Evolutionary conservation across 164 flowering plant species (phyloP), one percentile per base, ranked within the genome.

Genomic region (Piper longum): DNA sequence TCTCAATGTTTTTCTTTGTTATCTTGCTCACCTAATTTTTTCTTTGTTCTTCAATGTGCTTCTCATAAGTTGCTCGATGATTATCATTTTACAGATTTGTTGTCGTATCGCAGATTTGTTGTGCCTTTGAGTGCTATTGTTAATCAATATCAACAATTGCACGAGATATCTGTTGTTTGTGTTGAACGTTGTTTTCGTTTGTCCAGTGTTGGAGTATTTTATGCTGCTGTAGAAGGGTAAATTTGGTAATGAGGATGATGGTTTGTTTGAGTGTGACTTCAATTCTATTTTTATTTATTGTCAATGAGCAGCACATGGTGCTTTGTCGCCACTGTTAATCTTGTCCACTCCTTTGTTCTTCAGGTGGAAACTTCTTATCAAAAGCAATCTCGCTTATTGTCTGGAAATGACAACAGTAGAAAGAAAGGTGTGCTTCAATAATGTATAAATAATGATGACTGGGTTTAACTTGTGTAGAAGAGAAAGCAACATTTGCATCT

Each of bases 161-260:
- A 55, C 44, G 16, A 48, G 16, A 16, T 17, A 17, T 44, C 14
- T 11, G 52, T 5, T 7, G 17, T 62, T 45, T 62, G 4, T 62
- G 41, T 16, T 44, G 16, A 43, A 1, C 5, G 9, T n/a, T 8
- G 4, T 19, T 54, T 16, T 63, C 36, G 36, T 26, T 26, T 26
- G 36, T 26, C 36, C 36, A 26, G 36, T 26, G 36, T 2, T 2
- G 1, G 36, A 26, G 36, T 26, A 26, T 26, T 26, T 26, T 26
- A 26, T 2, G 36, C 36, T 26, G 36, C 1, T 52, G 45, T 64
- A 66, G 41, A 73, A 82, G 91, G 88, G 79, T 68, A 92, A 85
- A 17, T 74, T 69, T 75, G 69, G 75, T 8, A 88, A 83, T 65
- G 57, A 56, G 57, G 68, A 71, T 52, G 79, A 80, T 1, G 72